Evolutionary conservation across 306 rosid genomes (phyloP).

Genomic region (Quercus bicolor): DNA sequence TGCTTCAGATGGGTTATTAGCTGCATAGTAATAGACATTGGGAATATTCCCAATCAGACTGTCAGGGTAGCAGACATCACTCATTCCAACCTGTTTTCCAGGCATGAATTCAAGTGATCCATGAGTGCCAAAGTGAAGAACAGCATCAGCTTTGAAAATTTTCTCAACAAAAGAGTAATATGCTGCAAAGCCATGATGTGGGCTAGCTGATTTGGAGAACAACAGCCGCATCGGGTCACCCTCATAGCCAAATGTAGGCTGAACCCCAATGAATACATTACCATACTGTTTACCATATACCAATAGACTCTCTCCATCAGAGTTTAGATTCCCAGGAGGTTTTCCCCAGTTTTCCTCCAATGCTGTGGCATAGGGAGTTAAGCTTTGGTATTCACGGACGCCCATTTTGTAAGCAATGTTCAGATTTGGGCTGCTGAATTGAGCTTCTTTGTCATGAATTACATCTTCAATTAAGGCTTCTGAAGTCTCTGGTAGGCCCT

Average conservation of each 20-base stretch:
- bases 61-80: slow-evolving; percentile 93
- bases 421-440: slow-evolving; percentile 94
- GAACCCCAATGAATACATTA: slow-evolving; percentile 91
- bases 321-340: slow-evolving; percentile 90
- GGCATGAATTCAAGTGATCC: slow-evolving; percentile 99
- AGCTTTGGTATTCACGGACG: slow-evolving; percentile 73
- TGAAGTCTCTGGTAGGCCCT: slow-evolving; percentile 87
- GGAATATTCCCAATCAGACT: slow-evolving; percentile 95
- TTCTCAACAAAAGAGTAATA: slow-evolving; percentile 88
- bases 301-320: slow-evolving; percentile 93
- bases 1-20: slow-evolving; percentile 97
- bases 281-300: slow-evolving; percentile 93
- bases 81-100: slow-evolving; percentile 99
- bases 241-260: slow-evolving; percentile 96
- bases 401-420: slow-evolving; percentile 91
- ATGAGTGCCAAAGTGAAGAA: slow-evolving; percentile 96
- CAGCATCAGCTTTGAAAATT: slow-evolving; percentile 89
- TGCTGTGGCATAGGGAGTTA: slow-evolving; percentile 80
- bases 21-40: slow-evolving; percentile 90
- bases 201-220: slow-evolving; percentile 98
- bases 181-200: slow-evolving; percentile 98
- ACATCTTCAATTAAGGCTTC: slow-evolving; percentile 92
- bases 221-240: slow-evolving; percentile 97
- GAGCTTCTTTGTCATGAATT: slow-evolving; percentile 96
- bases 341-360: slow-evolving; percentile 98